Evolutionary conservation across 257 asterid species (phyloP), one percentile per base, ranked within the genome.

Genomic region (Lycium ferocissimum): DNA sequence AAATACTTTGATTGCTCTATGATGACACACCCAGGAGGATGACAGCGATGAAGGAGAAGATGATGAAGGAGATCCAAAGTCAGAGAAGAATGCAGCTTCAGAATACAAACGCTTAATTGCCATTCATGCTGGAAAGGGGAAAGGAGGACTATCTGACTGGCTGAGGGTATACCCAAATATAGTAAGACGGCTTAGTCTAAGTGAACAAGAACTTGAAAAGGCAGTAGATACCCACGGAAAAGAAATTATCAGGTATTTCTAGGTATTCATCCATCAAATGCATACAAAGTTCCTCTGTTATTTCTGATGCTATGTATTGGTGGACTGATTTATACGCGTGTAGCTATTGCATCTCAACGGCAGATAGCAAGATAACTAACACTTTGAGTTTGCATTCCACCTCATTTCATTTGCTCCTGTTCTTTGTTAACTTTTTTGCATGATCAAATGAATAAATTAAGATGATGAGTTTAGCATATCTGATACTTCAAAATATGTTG

Each of bases 181-280:
- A 87, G 98, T 89, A 78, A 92, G 94, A 85, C 94, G 98, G 79
- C 93, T 94, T 89, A 94, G 97, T 89, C 93, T 94, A 80, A 93
- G 97, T 62, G 98, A 94, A 89, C 90, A 79, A 85, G 92, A 89
- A 69, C 90, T 93, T 84, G 92, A 91, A 67, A 91, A 91, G 76
- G 95, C 96, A 81, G 89, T 90, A 51, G 43, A 37, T 45, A 87
- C 87, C 85, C 88, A 85, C 72, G 87, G 87, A 80, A 88, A 87
- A 85, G 88, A 86, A 6, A 91, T 96, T 22, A 90, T 94, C 58
- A 95, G 97, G 99, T 96, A 89, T 47, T 18, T 79, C 81, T 80
- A 38, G n/a, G n/a, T 51, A 35, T 57, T 83, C 65, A 33, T 78
- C 82, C 66, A 15, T 53, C 33, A 54, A 15, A 9, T 70, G 79